phyloP scores from a whole-genome alignment of 306 rosid species.

The Vigna nakashimae region DNA sequence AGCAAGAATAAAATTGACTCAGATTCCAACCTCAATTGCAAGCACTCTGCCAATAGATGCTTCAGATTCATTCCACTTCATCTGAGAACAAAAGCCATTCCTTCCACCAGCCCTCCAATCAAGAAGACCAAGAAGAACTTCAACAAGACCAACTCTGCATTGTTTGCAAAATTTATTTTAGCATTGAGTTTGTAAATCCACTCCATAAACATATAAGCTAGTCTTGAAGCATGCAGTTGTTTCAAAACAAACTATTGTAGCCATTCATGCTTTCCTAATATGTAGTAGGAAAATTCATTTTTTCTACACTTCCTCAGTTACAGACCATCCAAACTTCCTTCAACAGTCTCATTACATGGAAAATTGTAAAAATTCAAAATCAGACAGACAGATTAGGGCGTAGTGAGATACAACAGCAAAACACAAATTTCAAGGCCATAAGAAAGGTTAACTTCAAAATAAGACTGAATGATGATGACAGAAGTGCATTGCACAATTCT shows the following conservation, averaged over 20 bases:
- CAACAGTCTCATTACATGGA: background rate
- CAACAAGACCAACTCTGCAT: slow-evolving; percentile 96
- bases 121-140: slow-evolving; percentile 98
- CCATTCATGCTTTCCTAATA: background rate
- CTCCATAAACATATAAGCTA: slow-evolving; percentile 8
- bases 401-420: background rate
- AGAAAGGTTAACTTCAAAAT: slow-evolving; percentile 3
- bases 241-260: background rate
- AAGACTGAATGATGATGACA: no score
- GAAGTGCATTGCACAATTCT: no score
- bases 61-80: slow-evolving; percentile 99
- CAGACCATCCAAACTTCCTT: slow-evolving; percentile 13
- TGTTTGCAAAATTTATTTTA: slow-evolving; percentile 44
- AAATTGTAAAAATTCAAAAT: slow-evolving; percentile 12
- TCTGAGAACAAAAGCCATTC: slow-evolving; percentile 92
- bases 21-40: slow-evolving; percentile 86
- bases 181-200: slow-evolving; percentile 14
- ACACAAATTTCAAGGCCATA: background rate
- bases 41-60: slow-evolving; percentile 99
- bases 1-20: slow-evolving; percentile 38
- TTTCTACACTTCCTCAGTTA: background rate
- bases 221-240: slow-evolving; percentile 15
- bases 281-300: background rate
- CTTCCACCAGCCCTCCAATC: slow-evolving; percentile 99
- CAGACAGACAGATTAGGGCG: background rate